Evolutionary conservation across 2,329 filamentous ascomycete genomes (phyloP).

Genomic region (Aspergillus phoenicis): DNA sequence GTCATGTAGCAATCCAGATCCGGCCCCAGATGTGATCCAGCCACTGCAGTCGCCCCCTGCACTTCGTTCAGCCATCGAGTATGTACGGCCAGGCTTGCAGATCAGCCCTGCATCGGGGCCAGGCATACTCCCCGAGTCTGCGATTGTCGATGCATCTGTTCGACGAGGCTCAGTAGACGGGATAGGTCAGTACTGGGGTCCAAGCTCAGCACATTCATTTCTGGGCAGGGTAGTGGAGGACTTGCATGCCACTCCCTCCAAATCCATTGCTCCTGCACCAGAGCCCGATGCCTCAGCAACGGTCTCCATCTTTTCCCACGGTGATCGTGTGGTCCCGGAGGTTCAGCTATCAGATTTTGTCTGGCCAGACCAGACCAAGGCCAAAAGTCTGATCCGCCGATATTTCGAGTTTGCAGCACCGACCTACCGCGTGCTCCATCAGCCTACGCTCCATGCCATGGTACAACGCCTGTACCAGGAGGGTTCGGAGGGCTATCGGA

Average conservation of each 20-base stretch:
- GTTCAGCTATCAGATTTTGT: constrained; percentile 16
- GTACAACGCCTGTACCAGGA: constrained; percentile 18
- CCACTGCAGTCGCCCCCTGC: not conserved
- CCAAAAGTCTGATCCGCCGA: constrained; percentile 20
- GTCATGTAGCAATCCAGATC: not conserved
- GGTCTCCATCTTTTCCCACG: constrained; percentile 25
- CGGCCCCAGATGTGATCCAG: not conserved
- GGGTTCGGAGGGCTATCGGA: not conserved
- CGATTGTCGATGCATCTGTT: not conserved
- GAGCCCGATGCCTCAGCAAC: not conserved
- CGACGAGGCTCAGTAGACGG: constrained; percentile 14
- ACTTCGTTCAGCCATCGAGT: not conserved
- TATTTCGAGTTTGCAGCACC: constrained; percentile 31
- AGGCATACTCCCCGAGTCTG: not conserved
- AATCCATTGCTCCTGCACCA: constrained; percentile 3
- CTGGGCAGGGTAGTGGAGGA: constrained; percentile 23
- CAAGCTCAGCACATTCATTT: constrained; percentile 30
- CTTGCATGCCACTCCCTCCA: constrained; percentile 17
- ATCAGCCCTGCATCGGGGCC: constrained; percentile 1
- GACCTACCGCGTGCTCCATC: constrained; percentile 28
- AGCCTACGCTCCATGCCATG: constrained; percentile 22
- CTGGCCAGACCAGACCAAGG: constrained; percentile 21
- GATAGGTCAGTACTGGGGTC: constrained; percentile 27
- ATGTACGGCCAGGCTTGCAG: not conserved
- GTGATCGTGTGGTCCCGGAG: constrained; percentile 21